Conservation (phyloP, 176 grass and related monocot species). For the Musa beccarii region DNA sequence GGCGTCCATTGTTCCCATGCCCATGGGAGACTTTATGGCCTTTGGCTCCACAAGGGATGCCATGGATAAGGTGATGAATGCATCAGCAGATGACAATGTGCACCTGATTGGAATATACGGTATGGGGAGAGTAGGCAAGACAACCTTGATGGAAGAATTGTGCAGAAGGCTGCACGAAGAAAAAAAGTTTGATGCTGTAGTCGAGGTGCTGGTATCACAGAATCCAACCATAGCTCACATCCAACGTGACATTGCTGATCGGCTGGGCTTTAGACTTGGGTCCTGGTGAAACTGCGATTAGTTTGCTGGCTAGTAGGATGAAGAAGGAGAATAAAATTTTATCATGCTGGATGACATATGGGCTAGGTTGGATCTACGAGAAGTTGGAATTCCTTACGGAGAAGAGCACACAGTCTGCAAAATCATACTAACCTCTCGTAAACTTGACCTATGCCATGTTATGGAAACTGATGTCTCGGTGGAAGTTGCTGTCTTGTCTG, state of each 20-base stretch:
- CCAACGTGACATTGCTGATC: constrained; percentile 1
- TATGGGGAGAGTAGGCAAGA: constrained; percentile 29
- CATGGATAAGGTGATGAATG: constrained; percentile 5
- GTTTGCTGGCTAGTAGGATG: not conserved
- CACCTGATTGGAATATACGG: constrained; percentile 24
- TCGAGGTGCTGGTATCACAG: constrained; percentile 15
- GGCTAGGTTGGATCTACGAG: constrained; percentile 15
- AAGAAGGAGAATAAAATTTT: constrained; percentile 9
- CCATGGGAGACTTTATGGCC: constrained; percentile 4
- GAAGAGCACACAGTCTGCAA: constrained; percentile 14
- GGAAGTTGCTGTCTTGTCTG: constrained; percentile 6
- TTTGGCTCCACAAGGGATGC: constrained; percentile 10
- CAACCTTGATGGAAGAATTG: constrained; percentile 16
- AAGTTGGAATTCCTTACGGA: constrained; percentile 20
- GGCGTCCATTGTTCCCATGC: not conserved
- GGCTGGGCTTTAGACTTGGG: not conserved
- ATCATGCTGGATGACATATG: constrained; percentile 30
- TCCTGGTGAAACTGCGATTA: not conserved
- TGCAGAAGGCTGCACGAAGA: not conserved
- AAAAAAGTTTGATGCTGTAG: constrained; percentile 11
- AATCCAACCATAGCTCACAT: constrained; percentile 10
- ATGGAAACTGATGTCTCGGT: constrained; percentile 18
- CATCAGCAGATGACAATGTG: constrained; percentile 15
- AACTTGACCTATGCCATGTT: constrained; percentile 16
- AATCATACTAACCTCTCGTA: constrained; percentile 23